These are phyloP conservation scores for Diospyros kaki DNA, from an alignment of 148 eudicot genomes.

Conservation along the genomic window DNA sequence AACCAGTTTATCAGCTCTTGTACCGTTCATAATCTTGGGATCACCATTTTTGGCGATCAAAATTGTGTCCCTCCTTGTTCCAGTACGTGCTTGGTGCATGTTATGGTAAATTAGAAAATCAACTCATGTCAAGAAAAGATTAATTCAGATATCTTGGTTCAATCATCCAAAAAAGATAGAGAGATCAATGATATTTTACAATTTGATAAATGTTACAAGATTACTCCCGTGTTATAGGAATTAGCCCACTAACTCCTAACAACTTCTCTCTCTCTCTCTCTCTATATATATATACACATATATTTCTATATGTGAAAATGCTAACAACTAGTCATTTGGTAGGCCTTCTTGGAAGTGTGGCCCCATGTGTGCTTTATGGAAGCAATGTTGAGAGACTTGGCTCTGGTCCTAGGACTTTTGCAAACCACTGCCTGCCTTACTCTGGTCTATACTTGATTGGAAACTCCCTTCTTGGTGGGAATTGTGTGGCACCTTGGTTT, in stretches of 20 bases:
- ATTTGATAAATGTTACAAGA: no score
- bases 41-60: no score
- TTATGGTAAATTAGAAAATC: background rate
- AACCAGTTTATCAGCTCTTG: no score
- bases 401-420: constrained; percentile 52
- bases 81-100: no score
- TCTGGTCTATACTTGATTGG: constrained; percentile 70
- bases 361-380: constrained; percentile 89
- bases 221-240: no score
- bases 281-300: background rate
- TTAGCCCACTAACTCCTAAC: no score
- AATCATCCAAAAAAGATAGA: no score
- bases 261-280: background rate
- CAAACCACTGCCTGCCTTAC: constrained; percentile 74
- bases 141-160: background rate
- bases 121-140: background rate
- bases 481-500: constrained; percentile 75
- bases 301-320: no score
- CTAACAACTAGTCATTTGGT: constrained; percentile 5
- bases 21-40: no score
- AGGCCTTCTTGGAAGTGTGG: constrained; percentile 83
- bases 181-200: no score
- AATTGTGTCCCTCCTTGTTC: no score
- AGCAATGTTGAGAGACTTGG: constrained; percentile 77
- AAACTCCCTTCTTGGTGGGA: constrained; percentile 52